phyloP scores from a whole-genome alignment of 108 stramenopile genomes.

The Nannochloropsis gaditana region DNA sequence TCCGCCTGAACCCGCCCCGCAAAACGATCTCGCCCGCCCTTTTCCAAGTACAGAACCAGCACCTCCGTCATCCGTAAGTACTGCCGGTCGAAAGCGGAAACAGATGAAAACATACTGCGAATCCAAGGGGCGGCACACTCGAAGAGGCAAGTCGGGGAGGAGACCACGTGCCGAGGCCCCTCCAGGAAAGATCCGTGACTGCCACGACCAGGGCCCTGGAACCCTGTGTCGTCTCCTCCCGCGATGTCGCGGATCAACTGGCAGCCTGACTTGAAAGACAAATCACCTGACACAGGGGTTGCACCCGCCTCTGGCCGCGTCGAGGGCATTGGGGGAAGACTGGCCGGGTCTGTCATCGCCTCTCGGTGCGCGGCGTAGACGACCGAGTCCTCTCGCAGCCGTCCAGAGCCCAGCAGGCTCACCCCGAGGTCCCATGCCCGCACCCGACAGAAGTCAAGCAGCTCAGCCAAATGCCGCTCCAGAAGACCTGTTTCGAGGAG shows the following conservation, averaged over 20 bases:
- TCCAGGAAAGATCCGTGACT: neutral
- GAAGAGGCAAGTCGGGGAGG: neutral
- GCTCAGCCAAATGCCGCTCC: neutral
- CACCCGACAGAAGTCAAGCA: neutral
- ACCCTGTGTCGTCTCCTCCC: neutral
- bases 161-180: neutral
- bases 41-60: neutral
- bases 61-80: neutral
- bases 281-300: no score
- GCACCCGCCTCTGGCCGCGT: neutral
- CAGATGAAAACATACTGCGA: neutral
- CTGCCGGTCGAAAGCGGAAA: neutral
- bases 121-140: neutral
- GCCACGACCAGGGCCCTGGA: neutral
- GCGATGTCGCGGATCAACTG: neutral
- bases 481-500: neutral
- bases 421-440: neutral
- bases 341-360: neutral
- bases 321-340: neutral
- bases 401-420: neutral
- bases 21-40: neutral
- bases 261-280: no score
- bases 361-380: neutral
- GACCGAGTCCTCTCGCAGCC: neutral
- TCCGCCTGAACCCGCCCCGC: conserved; percentile 10